These are phyloP conservation scores for Verticillium klebahnii DNA, from an alignment of 2,329 filamentous ascomycete species.

Conservation along the genomic window DNA sequence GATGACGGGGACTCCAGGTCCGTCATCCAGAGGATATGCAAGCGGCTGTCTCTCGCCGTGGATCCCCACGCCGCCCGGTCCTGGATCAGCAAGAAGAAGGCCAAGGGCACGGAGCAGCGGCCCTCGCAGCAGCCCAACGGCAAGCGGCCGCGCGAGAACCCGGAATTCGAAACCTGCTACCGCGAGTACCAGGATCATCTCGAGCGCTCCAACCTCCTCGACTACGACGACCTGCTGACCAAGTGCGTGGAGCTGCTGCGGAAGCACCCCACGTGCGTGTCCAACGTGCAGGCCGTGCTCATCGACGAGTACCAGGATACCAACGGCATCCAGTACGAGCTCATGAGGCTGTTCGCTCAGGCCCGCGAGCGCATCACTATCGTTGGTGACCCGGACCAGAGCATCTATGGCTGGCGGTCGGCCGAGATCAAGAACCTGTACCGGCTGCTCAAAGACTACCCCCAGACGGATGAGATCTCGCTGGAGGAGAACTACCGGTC, in stretches of 20 bases:
- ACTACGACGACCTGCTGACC: conserved; percentile 90
- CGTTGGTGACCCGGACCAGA: conserved; percentile 95
- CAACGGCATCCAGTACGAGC: conserved; percentile 88
- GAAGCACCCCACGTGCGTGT: conserved; percentile 71
- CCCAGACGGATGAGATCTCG: conserved; percentile 73
- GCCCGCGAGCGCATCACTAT: conserved; percentile 75
- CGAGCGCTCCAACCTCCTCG: conserved; percentile 72
- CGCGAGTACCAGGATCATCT: conserved; percentile 75
- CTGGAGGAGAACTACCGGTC: conserved; percentile 95
- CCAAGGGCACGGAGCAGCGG: conserved; percentile 39
- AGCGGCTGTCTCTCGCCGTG: conserved; percentile 62
- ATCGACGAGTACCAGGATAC: conserved; percentile 99
- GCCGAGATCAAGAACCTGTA: conserved; percentile 87
- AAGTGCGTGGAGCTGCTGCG: conserved; percentile 76
- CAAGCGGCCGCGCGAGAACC: conserved; percentile 30
- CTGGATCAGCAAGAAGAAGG: conserved; percentile 69
- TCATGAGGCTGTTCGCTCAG: conserved; percentile 85
- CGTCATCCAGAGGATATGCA: conserved; percentile 78
- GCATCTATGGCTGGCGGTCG: conserved; percentile 93
- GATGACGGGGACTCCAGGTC: conserved; percentile 76
- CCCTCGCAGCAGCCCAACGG: conserved; percentile 17
- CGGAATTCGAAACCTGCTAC: conserved; percentile 65
- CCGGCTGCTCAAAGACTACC: conserved; percentile 72
- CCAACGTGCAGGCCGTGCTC: conserved; percentile 83
- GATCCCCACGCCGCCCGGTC: conserved; percentile 67